Conservation (phyloP, 805 yeast genomes). For the Candida loeiensis region DNA sequence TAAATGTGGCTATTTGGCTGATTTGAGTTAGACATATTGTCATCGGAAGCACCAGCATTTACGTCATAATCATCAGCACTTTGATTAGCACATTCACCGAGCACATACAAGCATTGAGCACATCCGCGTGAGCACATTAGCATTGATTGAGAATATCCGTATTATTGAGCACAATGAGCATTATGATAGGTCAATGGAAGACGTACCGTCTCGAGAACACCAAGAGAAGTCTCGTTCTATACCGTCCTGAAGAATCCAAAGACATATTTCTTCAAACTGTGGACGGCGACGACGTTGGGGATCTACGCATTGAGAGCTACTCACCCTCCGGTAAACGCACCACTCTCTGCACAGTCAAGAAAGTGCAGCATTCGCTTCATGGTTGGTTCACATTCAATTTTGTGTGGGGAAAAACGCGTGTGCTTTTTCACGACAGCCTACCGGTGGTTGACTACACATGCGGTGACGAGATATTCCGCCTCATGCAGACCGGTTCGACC, state of each 20-base stretch:
- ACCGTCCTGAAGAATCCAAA: not conserved
- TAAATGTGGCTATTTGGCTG: too few species aligned
- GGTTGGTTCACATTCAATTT: conserved; percentile 7
- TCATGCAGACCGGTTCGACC: not conserved
- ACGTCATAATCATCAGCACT: too few species aligned
- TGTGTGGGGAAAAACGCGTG: conserved; percentile 2
- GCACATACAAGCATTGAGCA: too few species aligned
- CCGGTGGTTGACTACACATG: conserved; percentile 2
- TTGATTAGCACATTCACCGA: too few species aligned
- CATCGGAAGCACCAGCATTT: too few species aligned
- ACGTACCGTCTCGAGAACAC: not conserved
- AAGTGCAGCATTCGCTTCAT: not conserved
- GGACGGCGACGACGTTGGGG: not conserved
- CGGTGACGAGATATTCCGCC: not conserved
- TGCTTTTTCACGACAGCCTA: conserved; percentile 2
- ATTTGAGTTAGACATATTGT: too few species aligned
- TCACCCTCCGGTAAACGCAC: not conserved
- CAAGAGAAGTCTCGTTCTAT: not conserved
- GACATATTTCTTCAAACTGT: not conserved
- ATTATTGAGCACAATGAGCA: too few species aligned
- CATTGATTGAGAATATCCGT: too few species aligned
- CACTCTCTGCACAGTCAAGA: conserved; percentile 1
- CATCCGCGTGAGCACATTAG: too few species aligned
- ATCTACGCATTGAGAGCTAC: not conserved
- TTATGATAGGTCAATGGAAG: not conserved